Conservation (phyloP, 2,329 filamentous ascomycete species). For the Epichloe baconii region DNA sequence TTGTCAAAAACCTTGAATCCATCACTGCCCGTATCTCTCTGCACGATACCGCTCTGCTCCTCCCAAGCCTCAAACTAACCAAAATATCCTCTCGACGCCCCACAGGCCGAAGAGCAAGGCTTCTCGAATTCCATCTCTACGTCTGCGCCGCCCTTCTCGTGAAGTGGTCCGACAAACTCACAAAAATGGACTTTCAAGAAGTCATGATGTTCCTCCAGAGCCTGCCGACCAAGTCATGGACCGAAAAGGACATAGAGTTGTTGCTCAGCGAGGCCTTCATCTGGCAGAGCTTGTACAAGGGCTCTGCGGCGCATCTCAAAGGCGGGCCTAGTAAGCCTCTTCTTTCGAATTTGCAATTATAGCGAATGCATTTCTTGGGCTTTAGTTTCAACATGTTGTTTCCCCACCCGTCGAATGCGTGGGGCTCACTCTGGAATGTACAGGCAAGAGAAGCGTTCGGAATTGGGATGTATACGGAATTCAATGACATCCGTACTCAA, state of each 20-base stretch:
- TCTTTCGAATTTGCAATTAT: conserved; percentile 25
- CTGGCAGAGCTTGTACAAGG: conserved; percentile 95
- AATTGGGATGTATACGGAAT: neutral
- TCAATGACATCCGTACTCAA: neutral
- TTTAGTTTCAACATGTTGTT: neutral
- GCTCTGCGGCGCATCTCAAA: conserved; percentile 78
- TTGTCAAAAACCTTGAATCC: neutral
- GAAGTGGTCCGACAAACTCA: conserved; percentile 91
- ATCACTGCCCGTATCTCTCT: neutral
- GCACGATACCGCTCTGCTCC: neutral
- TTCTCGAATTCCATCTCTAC: conserved; percentile 97
- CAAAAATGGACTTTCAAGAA: conserved; percentile 97
- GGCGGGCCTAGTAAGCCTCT: conserved; percentile 29
- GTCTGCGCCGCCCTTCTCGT: conserved; percentile 96
- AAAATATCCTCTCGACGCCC: neutral
- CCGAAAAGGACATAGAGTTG: conserved; percentile 94
- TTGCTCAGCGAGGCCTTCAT: conserved; percentile 94
- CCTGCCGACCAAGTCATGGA: conserved; percentile 85
- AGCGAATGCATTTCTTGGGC: conserved; percentile 1
- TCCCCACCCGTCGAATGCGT: neutral
- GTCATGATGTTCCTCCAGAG: conserved; percentile 99
- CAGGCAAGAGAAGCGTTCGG: neutral
- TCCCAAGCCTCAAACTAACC: neutral
- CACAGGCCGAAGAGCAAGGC: conserved; percentile 88
- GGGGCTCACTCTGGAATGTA: neutral